Evolutionary conservation across 1,284 basidiomycete species (phyloP), one percentile per base, ranked within the genome.

Genomic region (Clitocybe nebularis): DNA sequence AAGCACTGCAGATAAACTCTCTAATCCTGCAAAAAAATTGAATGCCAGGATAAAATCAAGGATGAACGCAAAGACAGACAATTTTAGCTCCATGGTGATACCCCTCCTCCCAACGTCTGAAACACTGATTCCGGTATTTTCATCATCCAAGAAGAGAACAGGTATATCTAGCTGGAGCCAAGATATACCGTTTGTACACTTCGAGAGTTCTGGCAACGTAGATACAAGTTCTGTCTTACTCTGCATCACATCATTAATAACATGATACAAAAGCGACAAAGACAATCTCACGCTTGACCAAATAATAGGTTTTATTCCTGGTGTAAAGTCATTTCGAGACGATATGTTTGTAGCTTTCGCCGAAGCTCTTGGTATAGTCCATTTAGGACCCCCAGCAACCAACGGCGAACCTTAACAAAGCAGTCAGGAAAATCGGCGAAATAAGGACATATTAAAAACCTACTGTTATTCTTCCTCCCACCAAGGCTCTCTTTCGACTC

Each of bases 151-250:
- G 25, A 66, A 36, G 5, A 67, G 39, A 26, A 61, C 54, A 4
- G 65, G 62, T 2, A 57, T 59, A n/a, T 59, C 50, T 5, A 59
- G 62, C 13, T 55, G 36, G 21, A 51, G 43, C 60, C 64, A 65
- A 9, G 64, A 60, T 8, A 67, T 36, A 11, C 60, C 60, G 35
- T 66, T 65, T 33, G 53, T 38, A 17, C 55, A 53, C 46, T 54
- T 60, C 0, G 61, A 36, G 33, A 67, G 46, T 45, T 64, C 63
- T 6, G 62, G 59, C 28, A 63, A 43, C 16, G 60, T 54, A 3
- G 59, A 54, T 5, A 56, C 30, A 11, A 66, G 49, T 40, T 67
- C 63, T 29, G 58, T 54, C 49, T 54, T 58, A 36, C 50, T 61
- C 64, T 67, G 40, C 2, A 28, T 16, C 9, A 13, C 3, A 11